A percentile compares a stretch with the other conserved stretches of the same genome.
These are phyloP conservation scores for Jackrogersella minutella DNA, from an alignment of 495 filamentous ascomycete genomes.

Conservation along the genomic window DNA sequence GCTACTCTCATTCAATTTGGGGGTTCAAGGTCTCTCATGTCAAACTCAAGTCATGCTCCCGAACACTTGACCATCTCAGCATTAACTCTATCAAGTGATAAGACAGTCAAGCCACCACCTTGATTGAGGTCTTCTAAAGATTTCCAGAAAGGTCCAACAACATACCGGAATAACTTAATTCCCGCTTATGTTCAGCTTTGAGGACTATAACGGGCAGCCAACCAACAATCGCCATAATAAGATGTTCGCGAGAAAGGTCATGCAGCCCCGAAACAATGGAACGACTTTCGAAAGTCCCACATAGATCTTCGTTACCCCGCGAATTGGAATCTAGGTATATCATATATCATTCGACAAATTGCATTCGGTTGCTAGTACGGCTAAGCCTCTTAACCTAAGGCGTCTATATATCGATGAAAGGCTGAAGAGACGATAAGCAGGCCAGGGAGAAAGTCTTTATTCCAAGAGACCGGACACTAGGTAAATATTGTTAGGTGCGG, in stretches of 20 bases:
- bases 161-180: neutral
- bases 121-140: neutral
- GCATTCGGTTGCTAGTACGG: slow-evolving; percentile 10
- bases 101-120: neutral
- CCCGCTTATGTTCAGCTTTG: neutral
- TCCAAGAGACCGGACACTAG: slow-evolving; percentile 9
- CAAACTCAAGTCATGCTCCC: neutral
- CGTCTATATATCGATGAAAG: neutral
- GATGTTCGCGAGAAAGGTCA: neutral
- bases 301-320: slow-evolving; percentile 25
- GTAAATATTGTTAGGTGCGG: slow-evolving; percentile 26
- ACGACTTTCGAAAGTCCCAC: neutral
- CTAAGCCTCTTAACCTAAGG: neutral
- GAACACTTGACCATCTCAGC: neutral
- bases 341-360: slow-evolving; percentile 19
- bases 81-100: neutral
- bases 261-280: slow-evolving; percentile 18
- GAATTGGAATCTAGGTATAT: too few relatives aligned
- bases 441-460: slow-evolving; percentile 8
- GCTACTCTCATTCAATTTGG: neutral
- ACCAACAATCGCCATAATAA: neutral
- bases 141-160: too few relatives aligned
- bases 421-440: slow-evolving; percentile 7
- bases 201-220: neutral
- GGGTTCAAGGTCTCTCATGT: neutral